Evolutionary conservation across 2,329 filamentous ascomycete genomes (phyloP).

Genomic region (Magnaporthiopsis poae): DNA sequence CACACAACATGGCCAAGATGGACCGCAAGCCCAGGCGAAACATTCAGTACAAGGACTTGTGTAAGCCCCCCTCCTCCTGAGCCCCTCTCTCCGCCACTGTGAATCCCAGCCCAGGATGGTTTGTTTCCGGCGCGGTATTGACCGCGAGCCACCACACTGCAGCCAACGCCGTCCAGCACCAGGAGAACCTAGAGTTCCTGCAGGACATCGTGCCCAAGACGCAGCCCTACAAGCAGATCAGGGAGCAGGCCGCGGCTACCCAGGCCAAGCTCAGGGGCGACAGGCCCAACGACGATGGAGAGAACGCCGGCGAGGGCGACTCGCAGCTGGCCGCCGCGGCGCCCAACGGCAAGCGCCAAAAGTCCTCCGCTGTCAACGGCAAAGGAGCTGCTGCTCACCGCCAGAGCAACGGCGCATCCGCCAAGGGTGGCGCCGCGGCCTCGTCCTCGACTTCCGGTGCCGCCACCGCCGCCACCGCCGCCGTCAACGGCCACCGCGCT

Average conservation of each 20-base stretch:
- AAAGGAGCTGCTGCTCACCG: background rate
- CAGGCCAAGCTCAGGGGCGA: conserved; percentile 39
- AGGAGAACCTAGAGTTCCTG: conserved; percentile 92
- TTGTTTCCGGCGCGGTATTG: background rate
- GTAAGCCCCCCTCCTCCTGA: conserved; percentile 34
- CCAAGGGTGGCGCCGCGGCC: conserved; percentile 3
- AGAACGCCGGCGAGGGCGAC: background rate
- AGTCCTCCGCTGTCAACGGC: conserved; percentile 19
- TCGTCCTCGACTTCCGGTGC: conserved; percentile 17
- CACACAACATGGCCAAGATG: conserved; percentile 77
- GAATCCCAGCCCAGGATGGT: too few species aligned
- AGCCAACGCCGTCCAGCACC: conserved; percentile 77
- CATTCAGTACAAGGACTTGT: conserved; percentile 90
- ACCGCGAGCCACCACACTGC: conserved; percentile 8
- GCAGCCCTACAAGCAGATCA: conserved; percentile 67
- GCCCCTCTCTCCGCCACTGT: background rate
- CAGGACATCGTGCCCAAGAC: conserved; percentile 84
- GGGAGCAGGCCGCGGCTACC: conserved; percentile 47
- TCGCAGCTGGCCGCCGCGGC: conserved; percentile 1
- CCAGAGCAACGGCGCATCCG: conserved; percentile 1
- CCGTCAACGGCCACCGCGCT: conserved; percentile 16
- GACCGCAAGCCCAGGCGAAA: conserved; percentile 88
- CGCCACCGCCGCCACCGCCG: conserved; percentile 20
- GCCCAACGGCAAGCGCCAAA: conserved; percentile 29
- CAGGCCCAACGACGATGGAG: conserved; percentile 23